Evolutionary conservation across 73 alveolate genomes (phyloP).

Genomic region (Diophrys sp.): DNA sequence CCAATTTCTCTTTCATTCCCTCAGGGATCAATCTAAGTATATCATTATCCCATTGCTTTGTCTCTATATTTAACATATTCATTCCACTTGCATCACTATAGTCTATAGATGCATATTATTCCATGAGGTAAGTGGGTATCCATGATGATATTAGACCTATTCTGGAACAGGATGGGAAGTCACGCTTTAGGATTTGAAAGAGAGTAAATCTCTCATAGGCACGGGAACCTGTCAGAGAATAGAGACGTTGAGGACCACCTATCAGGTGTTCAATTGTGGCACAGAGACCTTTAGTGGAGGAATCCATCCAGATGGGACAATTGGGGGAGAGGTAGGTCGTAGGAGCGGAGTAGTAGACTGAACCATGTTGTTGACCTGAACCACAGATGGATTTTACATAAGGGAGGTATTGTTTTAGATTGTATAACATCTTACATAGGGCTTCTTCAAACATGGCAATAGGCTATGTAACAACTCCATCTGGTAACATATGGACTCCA

Average conservation of each 20-base stretch:
- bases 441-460: background rate
- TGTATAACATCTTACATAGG: too few relatives aligned
- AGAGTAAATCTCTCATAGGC: background rate
- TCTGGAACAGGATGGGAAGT: background rate
- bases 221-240: background rate
- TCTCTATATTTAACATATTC: background rate
- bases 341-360: background rate
- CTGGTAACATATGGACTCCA: background rate
- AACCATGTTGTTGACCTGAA: background rate
- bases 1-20: too few relatives aligned
- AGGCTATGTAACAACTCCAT: background rate
- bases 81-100: background rate
- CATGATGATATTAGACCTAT: background rate
- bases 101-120: background rate
- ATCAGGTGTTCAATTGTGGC: background rate
- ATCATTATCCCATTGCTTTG: background rate
- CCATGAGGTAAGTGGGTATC: background rate
- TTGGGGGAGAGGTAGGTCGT: background rate
- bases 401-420: background rate
- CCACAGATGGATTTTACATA: background rate
- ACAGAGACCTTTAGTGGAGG: background rate
- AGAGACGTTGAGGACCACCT: background rate
- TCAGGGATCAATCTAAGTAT: too few relatives aligned
- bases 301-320: background rate
- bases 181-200: background rate